These are phyloP conservation scores for Aspergillus ruber DNA, from an alignment of 2,329 filamentous ascomycete genomes.

Conservation along the genomic window DNA sequence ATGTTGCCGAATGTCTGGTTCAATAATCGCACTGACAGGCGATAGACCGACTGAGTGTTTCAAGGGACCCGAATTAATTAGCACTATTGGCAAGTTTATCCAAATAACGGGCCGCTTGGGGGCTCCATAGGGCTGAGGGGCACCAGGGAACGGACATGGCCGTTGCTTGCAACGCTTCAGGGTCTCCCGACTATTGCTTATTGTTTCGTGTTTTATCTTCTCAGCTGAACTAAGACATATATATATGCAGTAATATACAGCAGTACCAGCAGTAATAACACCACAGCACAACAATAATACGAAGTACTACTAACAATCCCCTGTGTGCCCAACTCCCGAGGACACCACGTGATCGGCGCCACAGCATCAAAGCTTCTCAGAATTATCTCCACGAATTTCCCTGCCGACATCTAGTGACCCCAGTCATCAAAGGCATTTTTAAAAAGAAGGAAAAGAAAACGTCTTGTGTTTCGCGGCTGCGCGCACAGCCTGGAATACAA, in stretches of 20 bases:
- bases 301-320: neutral
- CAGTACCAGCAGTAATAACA: too few relatives aligned
- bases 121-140: neutral
- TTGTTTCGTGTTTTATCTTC: too few relatives aligned
- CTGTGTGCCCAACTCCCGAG: constrained; percentile 7
- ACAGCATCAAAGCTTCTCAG: constrained; percentile 12
- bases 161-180: neutral
- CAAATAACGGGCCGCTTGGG: neutral
- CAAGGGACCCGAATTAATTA: neutral
- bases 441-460: neutral
- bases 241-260: too few relatives aligned
- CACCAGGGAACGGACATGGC: neutral
- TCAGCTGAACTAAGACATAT: too few relatives aligned
- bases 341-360: constrained; percentile 14
- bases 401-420: constrained; percentile 1
- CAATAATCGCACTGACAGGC: neutral
- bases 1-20: neutral
- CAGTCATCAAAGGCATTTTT: too few relatives aligned
- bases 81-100: neutral
- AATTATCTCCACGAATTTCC: constrained; percentile 5
- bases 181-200: too few relatives aligned
- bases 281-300: neutral
- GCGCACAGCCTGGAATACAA: neutral
- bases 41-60: neutral
- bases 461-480: neutral